Conservation (phyloP, 2,329 filamentous ascomycete species). For the Dothiorella sarmentorum region DNA sequence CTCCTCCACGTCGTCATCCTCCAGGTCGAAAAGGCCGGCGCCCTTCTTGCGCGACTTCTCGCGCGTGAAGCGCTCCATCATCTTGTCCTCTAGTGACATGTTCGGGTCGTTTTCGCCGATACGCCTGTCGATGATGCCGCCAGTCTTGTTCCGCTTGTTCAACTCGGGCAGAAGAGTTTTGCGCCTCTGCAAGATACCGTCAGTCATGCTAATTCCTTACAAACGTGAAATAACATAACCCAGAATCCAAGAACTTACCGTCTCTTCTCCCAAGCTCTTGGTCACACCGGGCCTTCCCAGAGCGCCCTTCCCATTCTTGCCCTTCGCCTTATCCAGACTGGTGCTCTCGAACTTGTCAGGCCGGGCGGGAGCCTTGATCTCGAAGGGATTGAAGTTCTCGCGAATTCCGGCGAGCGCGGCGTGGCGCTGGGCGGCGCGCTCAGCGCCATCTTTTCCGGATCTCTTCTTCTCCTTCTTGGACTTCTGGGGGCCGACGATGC, state of each 20-base stretch:
- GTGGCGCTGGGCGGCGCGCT: slow-evolving; percentile 73
- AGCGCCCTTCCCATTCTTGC: slow-evolving; percentile 53
- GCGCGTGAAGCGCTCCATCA: slow-evolving; percentile 82
- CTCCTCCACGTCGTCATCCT: slow-evolving; percentile 71
- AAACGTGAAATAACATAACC: not conserved
- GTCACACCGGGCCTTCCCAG: slow-evolving; percentile 76
- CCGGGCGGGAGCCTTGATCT: slow-evolving; percentile 75
- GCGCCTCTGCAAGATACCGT: slow-evolving; percentile 57
- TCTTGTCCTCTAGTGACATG: slow-evolving; percentile 90
- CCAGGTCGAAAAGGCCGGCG: slow-evolving; percentile 81
- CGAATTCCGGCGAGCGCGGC: slow-evolving; percentile 81
- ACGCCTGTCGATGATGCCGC: slow-evolving; percentile 85
- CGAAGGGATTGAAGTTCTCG: slow-evolving; percentile 97
- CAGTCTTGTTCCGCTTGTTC: slow-evolving; percentile 83
- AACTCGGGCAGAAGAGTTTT: slow-evolving; percentile 86
- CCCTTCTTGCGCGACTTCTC: slow-evolving; percentile 81
- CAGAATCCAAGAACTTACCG: slow-evolving; percentile 48
- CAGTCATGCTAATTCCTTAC: not conserved
- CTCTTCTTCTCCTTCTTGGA: slow-evolving; percentile 92
- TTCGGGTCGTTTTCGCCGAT: slow-evolving; percentile 94
- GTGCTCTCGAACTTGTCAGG: slow-evolving; percentile 83
- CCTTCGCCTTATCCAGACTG: slow-evolving; percentile 57
- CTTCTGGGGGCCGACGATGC: slow-evolving; percentile 84
- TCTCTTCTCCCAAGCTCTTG: slow-evolving; percentile 83
- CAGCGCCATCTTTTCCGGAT: slow-evolving; percentile 63